Percentiles rank a stretch among this genome's conserved stretches.
Evolutionary conservation across 2,329 filamentous ascomycete species (phyloP).

Genomic region (Trichophyton equinum): DNA sequence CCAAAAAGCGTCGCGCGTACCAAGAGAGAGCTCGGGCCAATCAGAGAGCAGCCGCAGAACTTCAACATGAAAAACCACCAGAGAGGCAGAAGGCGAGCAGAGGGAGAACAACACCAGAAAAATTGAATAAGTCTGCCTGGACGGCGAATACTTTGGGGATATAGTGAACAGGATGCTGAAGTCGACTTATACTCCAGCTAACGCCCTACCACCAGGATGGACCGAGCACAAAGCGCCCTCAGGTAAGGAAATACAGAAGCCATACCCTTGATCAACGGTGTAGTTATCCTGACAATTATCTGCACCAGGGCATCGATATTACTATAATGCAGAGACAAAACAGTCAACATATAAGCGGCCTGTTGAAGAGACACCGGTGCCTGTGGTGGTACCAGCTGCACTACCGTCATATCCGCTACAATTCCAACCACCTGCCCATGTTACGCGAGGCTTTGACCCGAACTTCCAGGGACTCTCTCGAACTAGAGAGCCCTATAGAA

Average conservation of each 20-base stretch:
- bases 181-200: slow-evolving; percentile 58
- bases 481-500: slow-evolving; percentile 44
- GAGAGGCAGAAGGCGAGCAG: no score
- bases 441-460: slow-evolving; percentile 25
- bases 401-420: slow-evolving; percentile 10
- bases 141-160: not conserved
- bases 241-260: slow-evolving; percentile 32
- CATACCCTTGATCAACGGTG: not conserved
- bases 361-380: slow-evolving; percentile 22
- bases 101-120: not conserved
- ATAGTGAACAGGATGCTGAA: slow-evolving; percentile 50
- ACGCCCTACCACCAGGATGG: slow-evolving; percentile 68
- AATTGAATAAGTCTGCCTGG: not conserved
- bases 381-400: slow-evolving; percentile 7
- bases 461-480: slow-evolving; percentile 33
- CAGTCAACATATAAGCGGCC: slow-evolving; percentile 79
- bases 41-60: slow-evolving; percentile 4
- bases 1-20: slow-evolving; percentile 14
- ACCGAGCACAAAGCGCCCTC: slow-evolving; percentile 85
- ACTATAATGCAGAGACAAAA: slow-evolving; percentile 70
- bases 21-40: slow-evolving; percentile 12
- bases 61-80: not conserved
- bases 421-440: slow-evolving; percentile 20
- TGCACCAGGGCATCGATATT: slow-evolving; percentile 64
- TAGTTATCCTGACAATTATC: not conserved